These are phyloP conservation scores for Paramyrothecium sp. DNA, from an alignment of 2,329 filamentous ascomycete species.

Conservation along the genomic window DNA sequence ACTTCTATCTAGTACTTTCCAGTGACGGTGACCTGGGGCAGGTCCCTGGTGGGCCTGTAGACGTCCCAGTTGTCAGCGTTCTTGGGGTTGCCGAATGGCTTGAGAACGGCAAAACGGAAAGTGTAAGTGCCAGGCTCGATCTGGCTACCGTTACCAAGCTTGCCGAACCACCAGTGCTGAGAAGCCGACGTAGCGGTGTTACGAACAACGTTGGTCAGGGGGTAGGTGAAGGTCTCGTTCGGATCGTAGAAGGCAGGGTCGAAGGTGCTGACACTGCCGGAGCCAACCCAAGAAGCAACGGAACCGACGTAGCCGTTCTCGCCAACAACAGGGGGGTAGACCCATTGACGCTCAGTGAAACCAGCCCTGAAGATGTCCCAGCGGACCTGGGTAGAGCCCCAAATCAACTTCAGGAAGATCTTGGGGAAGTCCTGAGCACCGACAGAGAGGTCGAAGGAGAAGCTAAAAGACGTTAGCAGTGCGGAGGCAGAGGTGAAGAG, in stretches of 20 bases:
- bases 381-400: neutral
- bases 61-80: conserved; percentile 20
- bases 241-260: neutral
- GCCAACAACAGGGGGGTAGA: neutral
- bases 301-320: neutral
- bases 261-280: neutral
- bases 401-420: conserved; percentile 3
- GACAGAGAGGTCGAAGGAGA: neutral
- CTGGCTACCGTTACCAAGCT: neutral
- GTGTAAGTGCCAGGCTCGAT: neutral
- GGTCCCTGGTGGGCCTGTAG: conserved; percentile 4
- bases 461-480: neutral
- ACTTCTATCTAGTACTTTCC: neutral
- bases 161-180: neutral
- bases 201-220: neutral
- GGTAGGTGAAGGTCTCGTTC: neutral
- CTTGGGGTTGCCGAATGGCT: conserved; percentile 19
- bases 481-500: neutral
- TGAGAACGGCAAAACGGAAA: conserved; percentile 21
- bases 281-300: neutral
- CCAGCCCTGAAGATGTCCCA: neutral
- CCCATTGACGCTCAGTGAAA: neutral
- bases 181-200: neutral
- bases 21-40: neutral
- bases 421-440: conserved; percentile 13